phyloP scores from a whole-genome alignment of 108 stramenopile species.

The Cyclotella baltica region DNA sequence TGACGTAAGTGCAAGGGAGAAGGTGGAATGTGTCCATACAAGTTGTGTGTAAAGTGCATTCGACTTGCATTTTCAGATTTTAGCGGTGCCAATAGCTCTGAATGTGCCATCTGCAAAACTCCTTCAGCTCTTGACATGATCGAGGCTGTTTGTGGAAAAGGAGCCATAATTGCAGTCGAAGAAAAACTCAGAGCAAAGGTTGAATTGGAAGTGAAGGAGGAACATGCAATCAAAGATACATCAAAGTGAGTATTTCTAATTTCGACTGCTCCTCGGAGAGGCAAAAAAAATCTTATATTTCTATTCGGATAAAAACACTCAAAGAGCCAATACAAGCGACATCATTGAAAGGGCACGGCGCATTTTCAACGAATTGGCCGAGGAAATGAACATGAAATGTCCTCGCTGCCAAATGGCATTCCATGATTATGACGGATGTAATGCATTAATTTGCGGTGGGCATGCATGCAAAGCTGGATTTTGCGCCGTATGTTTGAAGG shows the following conservation, averaged over 20 bases:
- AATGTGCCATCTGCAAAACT: slow-evolving; percentile 40
- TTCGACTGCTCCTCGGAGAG: no score
- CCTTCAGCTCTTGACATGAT: slow-evolving; percentile 53
- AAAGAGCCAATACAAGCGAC: slow-evolving; percentile 29
- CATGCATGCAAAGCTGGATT: slow-evolving; percentile 45
- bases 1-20: slow-evolving; percentile 40
- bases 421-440: slow-evolving; percentile 62
- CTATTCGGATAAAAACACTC: slow-evolving; percentile 9
- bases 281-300: no score
- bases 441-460: slow-evolving; percentile 47
- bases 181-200: slow-evolving; percentile 43
- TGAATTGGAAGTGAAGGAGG: slow-evolving; percentile 46
- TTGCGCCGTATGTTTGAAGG: slow-evolving; percentile 52
- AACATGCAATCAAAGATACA: slow-evolving; percentile 22
- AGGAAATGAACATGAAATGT: slow-evolving; percentile 54
- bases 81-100: slow-evolving; percentile 42
- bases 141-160: slow-evolving; percentile 44
- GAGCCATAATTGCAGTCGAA: slow-evolving; percentile 55
- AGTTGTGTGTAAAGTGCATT: slow-evolving; percentile 50
- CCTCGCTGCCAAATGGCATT: slow-evolving; percentile 52
- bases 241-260: slow-evolving; percentile 25
- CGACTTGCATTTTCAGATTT: slow-evolving; percentile 44
- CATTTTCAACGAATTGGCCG: slow-evolving; percentile 47
- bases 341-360: slow-evolving; percentile 31
- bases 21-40: slow-evolving; percentile 34